phyloP scores from a whole-genome alignment of 371 early-diverging fungal genomes.

The Mucor lusitanicus region DNA sequence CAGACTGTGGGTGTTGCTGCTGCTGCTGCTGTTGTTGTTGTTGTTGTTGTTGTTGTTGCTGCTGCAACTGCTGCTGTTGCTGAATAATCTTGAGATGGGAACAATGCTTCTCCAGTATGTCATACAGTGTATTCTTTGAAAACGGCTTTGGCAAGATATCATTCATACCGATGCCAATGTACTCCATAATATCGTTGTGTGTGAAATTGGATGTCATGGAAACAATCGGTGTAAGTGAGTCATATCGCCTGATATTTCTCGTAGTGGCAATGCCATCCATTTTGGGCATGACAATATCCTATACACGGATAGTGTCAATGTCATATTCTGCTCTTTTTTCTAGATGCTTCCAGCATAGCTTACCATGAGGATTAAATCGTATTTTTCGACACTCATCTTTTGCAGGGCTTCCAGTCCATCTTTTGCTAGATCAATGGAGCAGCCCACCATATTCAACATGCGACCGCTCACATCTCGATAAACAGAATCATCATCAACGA shows the following conservation, averaged over 20 bases:
- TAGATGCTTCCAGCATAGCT: background rate
- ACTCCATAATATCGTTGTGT: constrained; percentile 68
- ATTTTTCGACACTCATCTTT: constrained; percentile 62
- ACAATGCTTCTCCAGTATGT: constrained; percentile 65
- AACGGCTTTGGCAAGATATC: constrained; percentile 85
- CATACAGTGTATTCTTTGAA: constrained; percentile 52
- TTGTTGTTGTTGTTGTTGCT: background rate
- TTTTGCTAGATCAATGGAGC: constrained; percentile 69
- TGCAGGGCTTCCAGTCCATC: constrained; percentile 77
- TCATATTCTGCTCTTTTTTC: background rate
- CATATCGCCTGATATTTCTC: constrained; percentile 74
- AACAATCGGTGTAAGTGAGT: constrained; percentile 73
- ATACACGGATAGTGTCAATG: constrained; percentile 17
- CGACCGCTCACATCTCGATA: constrained; percentile 67
- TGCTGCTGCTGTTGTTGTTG: background rate
- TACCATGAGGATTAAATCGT: constrained; percentile 83
- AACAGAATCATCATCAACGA: constrained; percentile 79
- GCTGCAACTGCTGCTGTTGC: background rate
- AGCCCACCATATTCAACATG: constrained; percentile 71
- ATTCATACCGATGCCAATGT: constrained; percentile 79
- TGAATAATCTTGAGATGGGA: constrained; percentile 52
- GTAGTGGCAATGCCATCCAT: constrained; percentile 80
- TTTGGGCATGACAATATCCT: constrained; percentile 80
- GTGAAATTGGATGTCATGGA: constrained; percentile 79
- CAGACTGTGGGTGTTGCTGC: background rate